Base-by-base conservation (phyloP, 768 basidiomycete species). In the Amanita molliuscula region DNA sequence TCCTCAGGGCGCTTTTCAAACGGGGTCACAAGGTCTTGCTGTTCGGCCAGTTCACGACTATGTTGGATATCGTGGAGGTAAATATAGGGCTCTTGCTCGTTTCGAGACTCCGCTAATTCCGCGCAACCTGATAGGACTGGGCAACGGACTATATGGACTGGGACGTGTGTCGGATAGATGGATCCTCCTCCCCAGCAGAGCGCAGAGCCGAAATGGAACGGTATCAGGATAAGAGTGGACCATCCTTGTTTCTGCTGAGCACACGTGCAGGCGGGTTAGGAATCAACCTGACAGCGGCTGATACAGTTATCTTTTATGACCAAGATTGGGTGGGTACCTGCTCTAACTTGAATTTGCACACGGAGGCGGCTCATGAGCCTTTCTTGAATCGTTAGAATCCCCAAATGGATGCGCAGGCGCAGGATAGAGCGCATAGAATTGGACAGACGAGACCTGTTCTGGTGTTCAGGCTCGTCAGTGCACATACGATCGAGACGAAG, bases 321-420 rank as follows among this genome's bases (percentile, higher is more conserved):
- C 84, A 87, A 54, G 89, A 92, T 62, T 92, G 89, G 89, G 84
- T 91, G 62, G 26, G 76, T 64, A 26, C 20, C 10, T 3, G 5
- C 18, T 20, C 4, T 3, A 20, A n/a, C 20, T 47, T 44, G 37
- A n/a, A 15, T 23, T 44, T 11, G 36, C 28, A 18, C 0, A 26
- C n/a, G n/a, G n/a, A 38, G 8, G 35, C 23, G 16, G 18, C 3
- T 11, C 13, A 28, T 11, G 11, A 9, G 10, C 21, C 49, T 53
- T 34, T 55, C n/a, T 28, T 15, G n/a, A 26, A 4, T 43, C 26
- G 34, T 13, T 54, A 90, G 88, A 91, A 90, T 58, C 93, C 94
- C 0, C 94, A 96, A 69, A 93, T 94, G 82, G 95, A 99, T 56
- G 72, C 88, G 2, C 95, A 99, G 67, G 95, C 95, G 0, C 89